Base-by-base conservation (phyloP, 257 asterid species). In the Verbena officinalis region DNA sequence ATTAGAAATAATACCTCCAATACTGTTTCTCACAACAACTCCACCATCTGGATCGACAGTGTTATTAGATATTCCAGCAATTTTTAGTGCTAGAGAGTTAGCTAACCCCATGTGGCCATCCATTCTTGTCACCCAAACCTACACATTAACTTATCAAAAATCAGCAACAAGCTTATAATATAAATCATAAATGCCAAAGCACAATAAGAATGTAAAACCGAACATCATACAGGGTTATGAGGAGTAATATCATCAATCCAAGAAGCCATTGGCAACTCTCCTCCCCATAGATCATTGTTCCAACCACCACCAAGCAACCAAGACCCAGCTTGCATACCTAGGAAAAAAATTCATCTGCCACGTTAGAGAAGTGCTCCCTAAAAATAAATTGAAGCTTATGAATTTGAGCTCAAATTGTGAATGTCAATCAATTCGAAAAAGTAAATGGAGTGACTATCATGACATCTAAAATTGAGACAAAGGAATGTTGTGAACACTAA, bases 101-200 rank as follows among this genome's bases (percentile, higher is more conserved):
- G 97, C 97, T 78, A 93, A 80, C 68, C 97, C 97, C 96, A 93
- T 90, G 77, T 93, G 99, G 54, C 99, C 99, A 87, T 93, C 99
- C 87, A 81, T 86, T 83, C 99, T 86, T 50, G 84, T 42, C 64
- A 93, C 67, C 97, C 97, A 93, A 30, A 93, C 95, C 99, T 93
- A 75, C 71, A 69, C 22, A 68, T n/a, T 30, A 68, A 60, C 42
- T 30, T 53, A 59, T 27, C 39, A 54, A 21, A 67, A 31, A 73
- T 70, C 49, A 58, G 59, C 4, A 46, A 38, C 43, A 42, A 9
- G 21, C 27, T 53, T 13, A 23, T 34, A 27, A 27, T 27, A 27
- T 27, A 27, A 27, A 27, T 2, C 5, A 64, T 53, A 57, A 74
- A 15, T 51, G 13, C 71, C 69, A 67, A 62, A 55, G 46, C 62